These are phyloP conservation scores for Ambrosia hybrid DNA, from an alignment of 140 eudicot genomes.

Conservation along the genomic window DNA sequence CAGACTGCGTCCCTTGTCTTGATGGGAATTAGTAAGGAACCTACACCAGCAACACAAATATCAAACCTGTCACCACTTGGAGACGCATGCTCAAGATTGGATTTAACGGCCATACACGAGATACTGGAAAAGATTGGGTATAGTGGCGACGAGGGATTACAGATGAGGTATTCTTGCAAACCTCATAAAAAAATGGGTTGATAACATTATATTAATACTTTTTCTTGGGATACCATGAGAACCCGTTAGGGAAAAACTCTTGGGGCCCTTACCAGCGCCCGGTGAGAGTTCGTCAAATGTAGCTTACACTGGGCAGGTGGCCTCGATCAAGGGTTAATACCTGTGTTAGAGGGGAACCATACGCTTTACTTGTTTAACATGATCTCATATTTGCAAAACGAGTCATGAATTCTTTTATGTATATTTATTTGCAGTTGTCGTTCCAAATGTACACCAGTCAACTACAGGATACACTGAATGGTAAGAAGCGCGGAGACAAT, in stretches of 20 bases:
- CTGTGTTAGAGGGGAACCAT: background rate
- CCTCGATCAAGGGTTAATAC: background rate
- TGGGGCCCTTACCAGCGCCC: no score
- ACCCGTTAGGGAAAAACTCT: no score
- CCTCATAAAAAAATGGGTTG: background rate
- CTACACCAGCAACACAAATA: slow-evolving; percentile 36
- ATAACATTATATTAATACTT: background rate
- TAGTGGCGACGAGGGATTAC: slow-evolving; percentile 78
- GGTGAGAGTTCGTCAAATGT: background rate
- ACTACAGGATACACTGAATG: slow-evolving; percentile 72
- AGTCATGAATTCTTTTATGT: background rate
- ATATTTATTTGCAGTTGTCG: slow-evolving; percentile 60
- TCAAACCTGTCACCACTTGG: slow-evolving; percentile 64
- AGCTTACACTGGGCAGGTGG: background rate
- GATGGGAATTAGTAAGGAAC: slow-evolving; percentile 59
- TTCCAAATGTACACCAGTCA: slow-evolving; percentile 88
- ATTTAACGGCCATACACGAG: slow-evolving; percentile 78
- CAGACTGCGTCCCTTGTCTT: slow-evolving; percentile 72
- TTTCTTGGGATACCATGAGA: no score
- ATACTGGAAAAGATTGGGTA: slow-evolving; percentile 63
- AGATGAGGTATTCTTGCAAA: slow-evolving; percentile 52
- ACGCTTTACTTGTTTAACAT: background rate
- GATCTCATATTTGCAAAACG: background rate
- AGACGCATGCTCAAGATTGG: slow-evolving; percentile 81
- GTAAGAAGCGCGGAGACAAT: slow-evolving; percentile 75